Base-by-base conservation (phyloP, 2,329 filamentous ascomycete genomes). In the Falciphora oryzae region DNA sequence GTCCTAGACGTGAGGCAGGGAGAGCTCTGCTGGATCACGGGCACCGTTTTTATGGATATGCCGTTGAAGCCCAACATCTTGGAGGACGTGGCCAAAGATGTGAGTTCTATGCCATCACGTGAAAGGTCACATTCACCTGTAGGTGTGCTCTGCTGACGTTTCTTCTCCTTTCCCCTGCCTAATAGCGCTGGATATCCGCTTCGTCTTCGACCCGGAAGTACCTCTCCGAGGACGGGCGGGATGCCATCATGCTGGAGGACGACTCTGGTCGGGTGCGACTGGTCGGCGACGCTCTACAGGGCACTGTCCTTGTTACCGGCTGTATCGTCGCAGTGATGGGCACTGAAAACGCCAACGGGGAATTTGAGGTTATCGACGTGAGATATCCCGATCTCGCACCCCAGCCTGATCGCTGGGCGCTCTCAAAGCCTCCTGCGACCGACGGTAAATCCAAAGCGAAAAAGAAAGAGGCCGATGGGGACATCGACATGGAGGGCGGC, bases 21-120 rank as follows among this genome's bases (percentile, higher is more conserved):
- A 68, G 89, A 97, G 78, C 81, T 98, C 50, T 98, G 94, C 79
- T 99, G 94, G 93, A 90, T 99, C 22, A 84, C 89, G 0, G 95
- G 96, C 22, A 99, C 95, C 0, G 87, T 98, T 38, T 99, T 96
- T 75, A 96, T 98, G 90, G 92, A 98, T 68, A 93, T 99, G 92
- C 86, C 91, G 2, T 77, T 97, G 72, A 99, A 99, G 79, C 95
- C 96, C 1, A 96, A 96, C 73, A 94, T 99, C 74, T 80, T 99
- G 44, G 93, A 97, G 66, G 95, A 99, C 71, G 91, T 99, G 57
- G 90, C 91, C 57, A 96, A 96, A 77, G 94, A 97, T 76, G 91
- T 93, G 78, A 68, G 85, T 75, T 16, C 59, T 22, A 14, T 16
- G 28, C 22, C 31, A n/a, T 32, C 13, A 44, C 5, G 5, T 57